Conservation (phyloP, 2,329 filamentous ascomycete species). For the Tolypocladium album region DNA sequence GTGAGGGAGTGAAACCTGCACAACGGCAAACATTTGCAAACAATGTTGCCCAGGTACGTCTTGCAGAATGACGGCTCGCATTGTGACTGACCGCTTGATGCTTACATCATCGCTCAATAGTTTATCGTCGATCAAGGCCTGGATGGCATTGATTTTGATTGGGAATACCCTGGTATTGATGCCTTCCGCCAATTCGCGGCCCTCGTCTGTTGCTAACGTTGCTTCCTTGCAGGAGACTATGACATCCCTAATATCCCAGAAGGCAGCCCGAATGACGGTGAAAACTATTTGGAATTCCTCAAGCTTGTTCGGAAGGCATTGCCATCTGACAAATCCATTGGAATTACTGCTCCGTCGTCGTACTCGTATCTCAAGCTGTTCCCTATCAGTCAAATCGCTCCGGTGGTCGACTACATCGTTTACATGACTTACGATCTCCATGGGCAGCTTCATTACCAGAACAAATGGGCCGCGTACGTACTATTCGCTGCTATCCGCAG, state of each 20-base stretch:
- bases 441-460: slow-evolving; percentile 20
- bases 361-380: slow-evolving; percentile 23
- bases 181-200: not conserved
- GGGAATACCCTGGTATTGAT: slow-evolving; percentile 23
- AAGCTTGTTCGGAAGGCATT: slow-evolving; percentile 2
- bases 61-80: not conserved
- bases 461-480: slow-evolving; percentile 10
- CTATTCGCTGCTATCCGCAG: not conserved
- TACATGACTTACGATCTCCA: slow-evolving; percentile 25
- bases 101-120: slow-evolving; percentile 3
- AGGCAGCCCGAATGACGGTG: slow-evolving; percentile 6
- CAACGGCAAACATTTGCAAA: slow-evolving; percentile 21
- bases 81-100: not conserved
- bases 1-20: slow-evolving; percentile 6
- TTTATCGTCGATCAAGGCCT: slow-evolving; percentile 24
- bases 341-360: slow-evolving; percentile 19
- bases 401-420: slow-evolving; percentile 20
- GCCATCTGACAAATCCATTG: slow-evolving; percentile 12
- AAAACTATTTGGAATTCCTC: slow-evolving; percentile 8
- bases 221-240: slow-evolving; percentile 2
- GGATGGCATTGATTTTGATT: slow-evolving; percentile 30
- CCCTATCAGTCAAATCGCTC: slow-evolving; percentile 15
- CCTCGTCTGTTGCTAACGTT: not conserved
- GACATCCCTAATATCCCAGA: slow-evolving; percentile 17
- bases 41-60: slow-evolving; percentile 14